Evolutionary conservation across 75 land plant genomes (phyloP).

Genomic region (Picea glauca): DNA sequence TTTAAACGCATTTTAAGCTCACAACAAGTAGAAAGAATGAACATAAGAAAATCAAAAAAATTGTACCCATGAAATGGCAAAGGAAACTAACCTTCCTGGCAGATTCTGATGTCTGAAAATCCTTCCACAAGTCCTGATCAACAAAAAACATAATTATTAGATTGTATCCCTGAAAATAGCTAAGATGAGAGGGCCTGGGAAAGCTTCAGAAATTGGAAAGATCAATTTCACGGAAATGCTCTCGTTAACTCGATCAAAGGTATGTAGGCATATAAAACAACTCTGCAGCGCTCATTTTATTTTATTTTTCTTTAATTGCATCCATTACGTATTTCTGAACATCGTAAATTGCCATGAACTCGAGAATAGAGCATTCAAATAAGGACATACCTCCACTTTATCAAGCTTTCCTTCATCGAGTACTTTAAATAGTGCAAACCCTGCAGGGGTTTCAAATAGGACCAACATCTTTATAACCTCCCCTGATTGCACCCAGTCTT

Average conservation of each 20-base stretch:
- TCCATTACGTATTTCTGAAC: not conserved
- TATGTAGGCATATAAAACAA: not conserved
- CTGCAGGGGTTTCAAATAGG: conserved; percentile 86
- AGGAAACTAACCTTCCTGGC: conserved; percentile 66
- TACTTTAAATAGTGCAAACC: conserved; percentile 86
- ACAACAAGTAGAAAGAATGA: no score
- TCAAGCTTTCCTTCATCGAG: conserved; percentile 78
- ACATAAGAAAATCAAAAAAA: no score
- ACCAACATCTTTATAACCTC: conserved; percentile 49
- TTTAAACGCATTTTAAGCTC: no score
- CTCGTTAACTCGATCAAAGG: not conserved
- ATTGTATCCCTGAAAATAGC: not conserved
- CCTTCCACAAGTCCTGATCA: conserved; percentile 78
- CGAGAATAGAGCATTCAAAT: not conserved
- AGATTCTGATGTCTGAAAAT: conserved; percentile 65
- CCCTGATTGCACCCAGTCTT: not conserved
- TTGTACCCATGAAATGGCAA: no score
- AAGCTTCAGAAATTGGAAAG: not conserved
- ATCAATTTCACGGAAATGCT: not conserved
- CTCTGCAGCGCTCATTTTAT: no score
- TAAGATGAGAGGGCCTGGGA: not conserved
- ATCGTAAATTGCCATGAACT: not conserved
- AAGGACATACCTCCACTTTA: conserved; percentile 68
- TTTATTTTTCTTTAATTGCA: no score
- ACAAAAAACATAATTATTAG: not conserved